Percentiles rank a stretch among this genome's conserved stretches.
phyloP scores from a whole-genome alignment of 306 rosid genomes.

The Citrullus mucosospermus region DNA sequence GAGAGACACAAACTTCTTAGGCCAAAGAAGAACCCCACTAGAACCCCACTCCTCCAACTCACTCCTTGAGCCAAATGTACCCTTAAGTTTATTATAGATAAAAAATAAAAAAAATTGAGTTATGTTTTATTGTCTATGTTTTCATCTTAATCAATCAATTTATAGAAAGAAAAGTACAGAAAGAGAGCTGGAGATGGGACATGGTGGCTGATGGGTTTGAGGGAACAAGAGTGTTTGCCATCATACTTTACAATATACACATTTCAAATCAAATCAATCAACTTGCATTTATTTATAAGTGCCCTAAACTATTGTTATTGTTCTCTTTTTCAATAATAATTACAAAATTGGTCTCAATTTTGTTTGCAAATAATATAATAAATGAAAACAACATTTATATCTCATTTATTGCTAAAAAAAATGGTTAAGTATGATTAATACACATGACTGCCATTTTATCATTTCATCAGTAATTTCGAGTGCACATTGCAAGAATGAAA shows the following conservation, averaged over 20 bases:
- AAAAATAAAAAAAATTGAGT: not conserved
- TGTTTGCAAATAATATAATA: not conserved
- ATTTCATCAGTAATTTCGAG: not conserved
- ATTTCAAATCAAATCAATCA: conserved; percentile 2
- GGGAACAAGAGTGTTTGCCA: not conserved
- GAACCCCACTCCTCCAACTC: too few species aligned
- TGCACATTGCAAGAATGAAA: not conserved
- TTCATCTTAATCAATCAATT: not conserved
- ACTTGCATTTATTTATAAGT: not conserved
- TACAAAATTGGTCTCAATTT: not conserved
- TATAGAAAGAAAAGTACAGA: not conserved
- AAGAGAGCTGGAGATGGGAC: not conserved
- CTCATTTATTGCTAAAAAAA: not conserved
- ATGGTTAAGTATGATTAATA: not conserved
- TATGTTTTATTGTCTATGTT: not conserved
- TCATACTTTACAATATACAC: not conserved
- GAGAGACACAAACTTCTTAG: too few species aligned
- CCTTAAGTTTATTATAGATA: not conserved
- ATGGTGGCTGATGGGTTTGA: not conserved
- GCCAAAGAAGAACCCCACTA: too few species aligned
- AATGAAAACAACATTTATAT: not conserved
- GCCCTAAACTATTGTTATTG: not conserved
- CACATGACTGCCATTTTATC: not conserved
- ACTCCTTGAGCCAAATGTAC: too few species aligned
- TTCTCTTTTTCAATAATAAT: not conserved